These are phyloP conservation scores for Fusarium sambucinum DNA, from an alignment of 2,329 filamentous ascomycete species.

Conservation along the genomic window DNA sequence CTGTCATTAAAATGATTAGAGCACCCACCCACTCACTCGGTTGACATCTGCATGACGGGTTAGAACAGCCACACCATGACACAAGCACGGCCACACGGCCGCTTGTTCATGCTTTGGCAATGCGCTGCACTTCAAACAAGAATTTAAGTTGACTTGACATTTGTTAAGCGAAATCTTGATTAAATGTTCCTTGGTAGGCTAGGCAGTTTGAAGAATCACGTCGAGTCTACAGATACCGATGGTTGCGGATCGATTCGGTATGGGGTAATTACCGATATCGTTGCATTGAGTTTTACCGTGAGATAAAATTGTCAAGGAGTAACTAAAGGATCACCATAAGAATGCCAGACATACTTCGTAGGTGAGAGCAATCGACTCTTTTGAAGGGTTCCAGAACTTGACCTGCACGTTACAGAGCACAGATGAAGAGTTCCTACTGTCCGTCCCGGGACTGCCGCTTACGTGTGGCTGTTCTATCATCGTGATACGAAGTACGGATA, in stretches of 20 bases:
- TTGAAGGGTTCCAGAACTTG: background rate
- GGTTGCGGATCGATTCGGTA: constrained; percentile 15
- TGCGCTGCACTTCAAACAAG: background rate
- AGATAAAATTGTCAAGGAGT: constrained; percentile 22
- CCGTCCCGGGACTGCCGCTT: constrained; percentile 5
- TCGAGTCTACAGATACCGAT: constrained; percentile 2
- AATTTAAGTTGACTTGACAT: constrained; percentile 1
- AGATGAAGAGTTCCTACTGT: background rate
- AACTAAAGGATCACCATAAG: background rate
- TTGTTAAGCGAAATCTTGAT: constrained; percentile 27
- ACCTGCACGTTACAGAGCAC: background rate
- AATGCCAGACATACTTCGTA: background rate
- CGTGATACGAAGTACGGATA: constrained; percentile 31
- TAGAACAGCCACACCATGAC: constrained; percentile 33
- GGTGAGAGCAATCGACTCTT: background rate
- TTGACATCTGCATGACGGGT: constrained; percentile 33
- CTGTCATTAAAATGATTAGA: constrained; percentile 34
- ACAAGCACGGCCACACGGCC: constrained; percentile 29
- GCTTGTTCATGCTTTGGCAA: constrained; percentile 11
- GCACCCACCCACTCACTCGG: constrained; percentile 10
- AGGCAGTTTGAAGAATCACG: constrained; percentile 1
- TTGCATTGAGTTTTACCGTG: background rate
- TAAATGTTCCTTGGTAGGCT: background rate
- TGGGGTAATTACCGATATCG: constrained; percentile 24
- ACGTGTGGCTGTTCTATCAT: background rate